Base-by-base conservation (phyloP, 177 flowering plant species). In the Vitis hybrid region DNA sequence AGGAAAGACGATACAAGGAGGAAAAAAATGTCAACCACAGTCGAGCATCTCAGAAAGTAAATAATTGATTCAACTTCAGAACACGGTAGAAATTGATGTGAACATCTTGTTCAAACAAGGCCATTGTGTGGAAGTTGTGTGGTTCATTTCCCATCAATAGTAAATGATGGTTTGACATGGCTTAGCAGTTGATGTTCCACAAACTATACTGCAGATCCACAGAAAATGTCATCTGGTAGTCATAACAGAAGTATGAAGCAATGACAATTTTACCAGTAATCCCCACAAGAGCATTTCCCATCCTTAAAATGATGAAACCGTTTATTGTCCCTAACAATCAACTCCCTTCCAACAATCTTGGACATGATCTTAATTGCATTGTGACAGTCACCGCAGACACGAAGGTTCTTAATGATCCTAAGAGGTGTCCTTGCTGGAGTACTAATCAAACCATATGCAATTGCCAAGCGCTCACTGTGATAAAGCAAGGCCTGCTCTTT, bases 341-440 rank as follows among this genome's bases (percentile, higher is more conserved):
- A 78, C 77, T 91, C 93, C 75, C 95, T 80, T 12, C 98, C 97
- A 19, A 91, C 97, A 66, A 93, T 90, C 77, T 78, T 89, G 11
- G 98, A 84, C 97, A 93, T 93, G 83, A 93, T 87, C 82, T 93
- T 93, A 71, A 91, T 93, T 52, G 95, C 93, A 81, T 90, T 92
- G 80, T 91, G 97, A 68, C 97, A 91, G 66, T 91, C 96, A 62
- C 92, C 92, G 58, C 97, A 92, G 12, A 92, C 82, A 4, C 97
- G 87, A 3, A 92, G 90, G 72, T 93, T 93, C 86, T 91, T 93
- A 55, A 93, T 93, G 64, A 93, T 91, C 78, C 98, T 79, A 11
- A 93, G 88, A 50, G 98, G 83, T 4, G 84, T 84, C 65, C 93
- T 84, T 1, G 98, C 85, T 9, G 98, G 97, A 57, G 97, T 93